Evolutionary conservation across 495 filamentous ascomycete species (phyloP).

Genomic region (Hypoxylon subgilvum): DNA sequence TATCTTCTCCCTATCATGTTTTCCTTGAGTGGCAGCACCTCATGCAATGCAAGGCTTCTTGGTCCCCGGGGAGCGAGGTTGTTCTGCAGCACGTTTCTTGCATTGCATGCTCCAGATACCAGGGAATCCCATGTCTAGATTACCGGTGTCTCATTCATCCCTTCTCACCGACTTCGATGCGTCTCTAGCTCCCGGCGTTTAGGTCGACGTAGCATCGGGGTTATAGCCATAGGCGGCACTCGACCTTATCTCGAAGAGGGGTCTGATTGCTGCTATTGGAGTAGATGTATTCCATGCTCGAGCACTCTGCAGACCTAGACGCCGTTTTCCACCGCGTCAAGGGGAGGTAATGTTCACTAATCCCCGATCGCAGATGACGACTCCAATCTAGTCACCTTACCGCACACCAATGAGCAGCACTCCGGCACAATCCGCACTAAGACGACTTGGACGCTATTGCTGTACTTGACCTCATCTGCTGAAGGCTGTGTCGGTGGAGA

Average conservation of each 20-base stretch:
- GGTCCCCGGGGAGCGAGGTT: not conserved
- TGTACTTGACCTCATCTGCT: conserved; percentile 76
- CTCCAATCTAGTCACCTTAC: conserved; percentile 29
- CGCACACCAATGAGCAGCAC: conserved; percentile 78
- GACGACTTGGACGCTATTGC: conserved; percentile 91
- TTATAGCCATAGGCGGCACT: not conserved
- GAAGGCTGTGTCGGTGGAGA: conserved; percentile 81
- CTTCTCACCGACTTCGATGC: not conserved
- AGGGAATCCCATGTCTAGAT: not conserved
- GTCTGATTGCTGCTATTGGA: not conserved
- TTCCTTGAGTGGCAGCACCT: not conserved
- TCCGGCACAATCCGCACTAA: conserved; percentile 70
- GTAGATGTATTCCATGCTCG: not conserved
- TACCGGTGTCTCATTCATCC: not conserved
- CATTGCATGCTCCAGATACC: not conserved
- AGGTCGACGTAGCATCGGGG: not conserved
- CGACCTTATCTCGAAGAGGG: not conserved
- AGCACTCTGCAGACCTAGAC: not conserved
- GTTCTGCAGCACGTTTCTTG: conserved; percentile 1
- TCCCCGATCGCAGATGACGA: conserved; percentile 34
- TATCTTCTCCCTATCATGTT: conserved; percentile 4
- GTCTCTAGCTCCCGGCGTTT: not conserved
- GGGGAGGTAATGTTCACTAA: conserved; percentile 16
- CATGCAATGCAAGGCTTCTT: conserved; percentile 6
- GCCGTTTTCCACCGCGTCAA: not conserved